These are phyloP conservation scores for Aspergillus fumigatiaffinis DNA, from an alignment of 2,329 filamentous ascomycete species.

Conservation along the genomic window DNA sequence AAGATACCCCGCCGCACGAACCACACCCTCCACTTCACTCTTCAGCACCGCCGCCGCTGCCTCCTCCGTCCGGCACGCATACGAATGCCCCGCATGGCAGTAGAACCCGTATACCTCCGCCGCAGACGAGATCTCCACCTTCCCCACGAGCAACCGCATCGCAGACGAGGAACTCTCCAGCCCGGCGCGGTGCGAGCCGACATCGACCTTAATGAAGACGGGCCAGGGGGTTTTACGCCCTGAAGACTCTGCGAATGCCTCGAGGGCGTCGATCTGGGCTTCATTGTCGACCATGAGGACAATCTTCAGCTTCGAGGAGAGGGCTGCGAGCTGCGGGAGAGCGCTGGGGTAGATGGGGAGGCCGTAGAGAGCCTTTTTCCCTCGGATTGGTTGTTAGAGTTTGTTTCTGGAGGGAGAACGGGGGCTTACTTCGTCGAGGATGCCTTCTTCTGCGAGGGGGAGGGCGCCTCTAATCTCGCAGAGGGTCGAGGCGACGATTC, in stretches of 20 bases:
- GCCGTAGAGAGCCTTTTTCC: constrained; percentile 34
- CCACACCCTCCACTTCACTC: constrained; percentile 16
- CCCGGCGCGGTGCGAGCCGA: constrained; percentile 21
- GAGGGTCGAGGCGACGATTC: constrained; percentile 41
- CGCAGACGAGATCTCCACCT: constrained; percentile 11
- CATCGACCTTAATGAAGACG: constrained; percentile 25
- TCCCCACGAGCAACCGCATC: constrained; percentile 10
- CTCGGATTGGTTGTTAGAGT: neutral
- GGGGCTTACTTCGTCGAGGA: constrained; percentile 38
- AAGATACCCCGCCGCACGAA: constrained; percentile 11
- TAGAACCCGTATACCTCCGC: constrained; percentile 20
- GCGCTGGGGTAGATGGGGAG: constrained; percentile 38
- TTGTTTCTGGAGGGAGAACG: neutral
- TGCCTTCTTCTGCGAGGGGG: constrained; percentile 38
- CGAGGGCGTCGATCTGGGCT: constrained; percentile 20
- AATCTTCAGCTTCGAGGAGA: constrained; percentile 30
- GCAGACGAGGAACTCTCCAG: constrained; percentile 11
- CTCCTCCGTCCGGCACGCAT: constrained; percentile 20
- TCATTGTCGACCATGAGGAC: constrained; percentile 34
- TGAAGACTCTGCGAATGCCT: constrained; percentile 7
- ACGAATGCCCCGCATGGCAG: constrained; percentile 24
- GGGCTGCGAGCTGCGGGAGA: constrained; percentile 25
- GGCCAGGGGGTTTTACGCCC: constrained; percentile 10
- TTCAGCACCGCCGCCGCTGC: constrained; percentile 17
- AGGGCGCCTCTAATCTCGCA: constrained; percentile 39